A percentile compares a stretch with the other conserved stretches of the same genome.
Evolutionary conservation across 345 rosid genomes (phyloP).

Genomic region (Boechera stricta): DNA sequence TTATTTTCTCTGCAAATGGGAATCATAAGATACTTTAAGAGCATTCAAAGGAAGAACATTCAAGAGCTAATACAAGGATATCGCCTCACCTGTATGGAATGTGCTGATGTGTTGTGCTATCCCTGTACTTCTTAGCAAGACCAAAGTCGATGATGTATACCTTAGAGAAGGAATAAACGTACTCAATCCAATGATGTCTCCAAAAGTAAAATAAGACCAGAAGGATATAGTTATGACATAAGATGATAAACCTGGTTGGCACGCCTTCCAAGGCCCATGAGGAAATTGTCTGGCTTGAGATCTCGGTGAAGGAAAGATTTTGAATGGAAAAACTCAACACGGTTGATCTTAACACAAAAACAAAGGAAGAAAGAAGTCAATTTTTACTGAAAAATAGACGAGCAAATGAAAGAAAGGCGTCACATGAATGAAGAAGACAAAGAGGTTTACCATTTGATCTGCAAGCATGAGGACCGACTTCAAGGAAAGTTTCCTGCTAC

Average conservation of each 20-base stretch:
- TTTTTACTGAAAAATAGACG: not conserved
- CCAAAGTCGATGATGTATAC: constrained; percentile 67
- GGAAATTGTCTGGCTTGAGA: constrained; percentile 65
- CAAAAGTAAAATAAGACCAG: not conserved
- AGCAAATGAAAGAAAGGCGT: constrained; percentile 2
- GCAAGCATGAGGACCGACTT: constrained; percentile 77
- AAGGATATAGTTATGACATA: not conserved
- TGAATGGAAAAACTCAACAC: constrained; percentile 61
- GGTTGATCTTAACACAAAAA: constrained; percentile 49
- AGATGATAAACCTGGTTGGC: constrained; percentile 56
- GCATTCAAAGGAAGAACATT: not conserved
- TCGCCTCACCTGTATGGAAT: constrained; percentile 57
- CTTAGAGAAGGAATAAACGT: constrained; percentile 35
- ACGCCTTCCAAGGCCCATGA: constrained; percentile 66
- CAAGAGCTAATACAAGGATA: constrained; percentile 11
- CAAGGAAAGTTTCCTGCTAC: constrained; percentile 64
- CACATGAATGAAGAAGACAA: constrained; percentile 3
- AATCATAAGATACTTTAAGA: constrained; percentile 6
- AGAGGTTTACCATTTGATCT: constrained; percentile 59
- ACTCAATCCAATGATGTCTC: constrained; percentile 2
- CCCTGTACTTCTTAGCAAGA: constrained; percentile 64
- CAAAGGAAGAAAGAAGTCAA: constrained; percentile 2
- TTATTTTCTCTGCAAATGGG: constrained; percentile 78
- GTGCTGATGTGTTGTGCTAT: constrained; percentile 60
- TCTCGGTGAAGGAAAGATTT: constrained; percentile 66